Conservation (phyloP, 352 stramenopile species). For the Lagenidium sp. region DNA sequence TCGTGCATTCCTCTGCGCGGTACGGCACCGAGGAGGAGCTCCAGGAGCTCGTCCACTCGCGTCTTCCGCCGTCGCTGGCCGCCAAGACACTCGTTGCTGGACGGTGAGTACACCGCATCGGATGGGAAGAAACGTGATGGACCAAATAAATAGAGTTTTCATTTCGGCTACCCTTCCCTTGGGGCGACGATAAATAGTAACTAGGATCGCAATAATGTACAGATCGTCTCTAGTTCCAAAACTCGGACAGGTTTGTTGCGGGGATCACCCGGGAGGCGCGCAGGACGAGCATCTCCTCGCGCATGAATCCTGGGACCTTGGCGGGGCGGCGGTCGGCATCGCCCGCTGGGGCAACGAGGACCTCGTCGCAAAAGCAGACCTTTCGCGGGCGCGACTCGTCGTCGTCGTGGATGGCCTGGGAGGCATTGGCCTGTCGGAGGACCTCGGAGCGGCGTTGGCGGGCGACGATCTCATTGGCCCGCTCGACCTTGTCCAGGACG, state of each 20-base stretch:
- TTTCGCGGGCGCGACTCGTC: constrained; percentile 14
- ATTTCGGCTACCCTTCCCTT: no score
- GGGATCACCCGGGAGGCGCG: constrained; percentile 64
- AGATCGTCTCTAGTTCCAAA: constrained; percentile 62
- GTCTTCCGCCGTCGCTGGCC: constrained; percentile 23
- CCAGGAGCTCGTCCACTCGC: constrained; percentile 15
- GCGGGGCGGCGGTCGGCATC: constrained; percentile 46
- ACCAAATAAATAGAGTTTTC: constrained; percentile 12
- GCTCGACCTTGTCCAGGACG: constrained; percentile 77
- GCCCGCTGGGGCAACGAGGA: constrained; percentile 27
- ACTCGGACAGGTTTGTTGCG: constrained; percentile 68
- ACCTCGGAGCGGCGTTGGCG: constrained; percentile 55
- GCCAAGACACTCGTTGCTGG: constrained; percentile 29
- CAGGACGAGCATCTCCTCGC: constrained; percentile 73
- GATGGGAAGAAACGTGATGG: no score
- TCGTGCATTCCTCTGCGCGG: constrained; percentile 70
- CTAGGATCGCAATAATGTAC: no score
- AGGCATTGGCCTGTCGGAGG: constrained; percentile 44
- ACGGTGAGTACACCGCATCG: no score
- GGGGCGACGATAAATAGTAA: no score
- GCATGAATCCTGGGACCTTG: constrained; percentile 52
- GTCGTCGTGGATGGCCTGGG: constrained; percentile 12
- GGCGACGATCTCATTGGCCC: constrained; percentile 68
- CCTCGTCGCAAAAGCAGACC: constrained; percentile 56
- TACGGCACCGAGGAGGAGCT: constrained; percentile 36